Conservation (phyloP, 495 filamentous ascomycete species). For the Daldinia grandis region DNA sequence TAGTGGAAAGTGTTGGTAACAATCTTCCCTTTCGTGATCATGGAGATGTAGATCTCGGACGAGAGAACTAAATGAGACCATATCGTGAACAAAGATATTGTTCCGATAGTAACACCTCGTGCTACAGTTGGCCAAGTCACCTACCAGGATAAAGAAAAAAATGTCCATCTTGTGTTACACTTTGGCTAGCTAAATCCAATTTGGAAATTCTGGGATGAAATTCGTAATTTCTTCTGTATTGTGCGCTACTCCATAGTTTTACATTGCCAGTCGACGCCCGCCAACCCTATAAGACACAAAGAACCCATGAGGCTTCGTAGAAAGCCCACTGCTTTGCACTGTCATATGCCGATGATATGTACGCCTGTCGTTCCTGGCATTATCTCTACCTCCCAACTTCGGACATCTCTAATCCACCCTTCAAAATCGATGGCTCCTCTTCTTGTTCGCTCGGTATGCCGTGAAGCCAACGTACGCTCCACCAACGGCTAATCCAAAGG, state of each 20-base stretch:
- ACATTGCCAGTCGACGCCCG: conserved; percentile 36
- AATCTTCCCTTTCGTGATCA: not conserved
- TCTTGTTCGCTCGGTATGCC: conserved; percentile 73
- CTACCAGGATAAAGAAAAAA: not conserved
- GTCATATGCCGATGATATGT: conserved; percentile 32
- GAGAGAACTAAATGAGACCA: conserved; percentile 4
- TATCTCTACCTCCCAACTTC: conserved; percentile 3
- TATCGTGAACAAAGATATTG: conserved; percentile 2
- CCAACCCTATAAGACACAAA: conserved; percentile 29
- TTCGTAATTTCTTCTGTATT: conserved; percentile 30
- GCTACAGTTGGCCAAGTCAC: not conserved
- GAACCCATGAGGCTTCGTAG: conserved; percentile 7
- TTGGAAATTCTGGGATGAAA: not conserved
- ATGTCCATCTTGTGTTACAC: not conserved
- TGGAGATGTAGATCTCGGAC: not conserved
- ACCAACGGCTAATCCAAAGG: conserved; percentile 73
- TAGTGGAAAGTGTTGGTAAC: not conserved
- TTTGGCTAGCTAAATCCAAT: not conserved
- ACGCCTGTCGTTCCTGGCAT: conserved; percentile 23
- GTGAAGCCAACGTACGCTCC: conserved; percentile 88
- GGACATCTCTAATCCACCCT: conserved; percentile 7
- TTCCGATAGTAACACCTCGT: not conserved
- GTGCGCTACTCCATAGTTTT: conserved; percentile 35
- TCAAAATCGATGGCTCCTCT: conserved; percentile 82
- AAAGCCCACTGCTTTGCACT: conserved; percentile 12